Evolutionary conservation across 208 protist genomes (phyloP).

Genomic region (Wallacemonas sp.): DNA sequence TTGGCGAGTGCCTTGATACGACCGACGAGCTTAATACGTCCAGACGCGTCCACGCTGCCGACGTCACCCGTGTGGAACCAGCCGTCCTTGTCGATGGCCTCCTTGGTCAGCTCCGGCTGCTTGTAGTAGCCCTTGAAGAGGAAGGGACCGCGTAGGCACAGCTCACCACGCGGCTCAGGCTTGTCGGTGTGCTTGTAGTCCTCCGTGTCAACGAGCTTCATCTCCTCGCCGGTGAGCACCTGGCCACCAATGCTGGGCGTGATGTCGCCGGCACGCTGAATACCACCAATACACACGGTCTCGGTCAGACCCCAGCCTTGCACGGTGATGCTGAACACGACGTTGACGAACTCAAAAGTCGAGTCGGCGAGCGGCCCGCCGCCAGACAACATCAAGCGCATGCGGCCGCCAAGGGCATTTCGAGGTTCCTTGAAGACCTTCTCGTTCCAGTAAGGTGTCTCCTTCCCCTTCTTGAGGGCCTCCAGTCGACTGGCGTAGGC

Average conservation of each 20-base stretch:
- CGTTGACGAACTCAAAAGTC: constrained; percentile 45
- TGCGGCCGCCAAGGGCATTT: constrained; percentile 33
- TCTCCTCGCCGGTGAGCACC: constrained; percentile 42
- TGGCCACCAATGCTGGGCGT: constrained; percentile 10
- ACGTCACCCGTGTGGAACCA: constrained; percentile 92
- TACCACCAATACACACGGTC: constrained; percentile 32
- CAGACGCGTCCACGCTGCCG: constrained; percentile 45
- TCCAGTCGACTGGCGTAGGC: constrained; percentile 29
- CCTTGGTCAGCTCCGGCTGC: constrained; percentile 79
- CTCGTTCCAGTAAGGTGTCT: constrained; percentile 53
- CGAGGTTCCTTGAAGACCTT: constrained; percentile 42
- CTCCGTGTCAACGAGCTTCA: constrained; percentile 83
- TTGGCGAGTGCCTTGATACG: constrained; percentile 93
- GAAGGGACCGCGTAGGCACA: constrained; percentile 75
- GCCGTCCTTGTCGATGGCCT: constrained; percentile 75
- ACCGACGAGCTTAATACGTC: constrained; percentile 72
- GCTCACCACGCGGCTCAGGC: constrained; percentile 67
- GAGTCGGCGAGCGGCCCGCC: constrained; percentile 38
- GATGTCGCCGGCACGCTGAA: constrained; percentile 30
- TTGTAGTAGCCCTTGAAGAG: constrained; percentile 93
- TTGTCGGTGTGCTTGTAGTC: constrained; percentile 47
- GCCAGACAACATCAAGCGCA: constrained; percentile 47
- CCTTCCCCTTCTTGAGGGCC: constrained; percentile 29
- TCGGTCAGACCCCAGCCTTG: constrained; percentile 76
- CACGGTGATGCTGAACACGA: constrained; percentile 29